Conservation (phyloP, 768 basidiomycete genomes). For the Tricholoma sp. region DNA sequence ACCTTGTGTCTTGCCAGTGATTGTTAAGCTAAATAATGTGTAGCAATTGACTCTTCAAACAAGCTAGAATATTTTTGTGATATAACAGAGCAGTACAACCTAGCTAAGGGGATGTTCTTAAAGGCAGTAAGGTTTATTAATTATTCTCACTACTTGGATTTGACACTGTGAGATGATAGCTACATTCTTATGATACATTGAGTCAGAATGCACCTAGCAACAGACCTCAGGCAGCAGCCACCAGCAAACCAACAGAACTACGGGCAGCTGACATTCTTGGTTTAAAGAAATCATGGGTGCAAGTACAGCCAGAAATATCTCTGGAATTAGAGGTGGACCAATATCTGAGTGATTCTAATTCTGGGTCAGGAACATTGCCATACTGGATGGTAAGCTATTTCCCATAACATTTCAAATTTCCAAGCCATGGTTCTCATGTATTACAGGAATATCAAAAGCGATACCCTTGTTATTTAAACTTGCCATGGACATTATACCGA, state of each 20-base stretch:
- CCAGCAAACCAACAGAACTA: background rate
- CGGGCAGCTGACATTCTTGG: slow-evolving; percentile 1
- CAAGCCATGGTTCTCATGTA: background rate
- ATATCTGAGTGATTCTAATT: background rate
- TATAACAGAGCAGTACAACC: background rate
- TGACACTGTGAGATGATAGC: background rate
- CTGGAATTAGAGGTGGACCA: background rate
- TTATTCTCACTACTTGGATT: background rate
- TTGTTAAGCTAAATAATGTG: background rate
- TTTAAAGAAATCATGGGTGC: background rate
- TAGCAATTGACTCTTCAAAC: slow-evolving; percentile 11
- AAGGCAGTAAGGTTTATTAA: background rate
- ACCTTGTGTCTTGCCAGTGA: background rate
- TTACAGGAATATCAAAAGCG: background rate
- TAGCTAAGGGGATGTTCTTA: background rate
- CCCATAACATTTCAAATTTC: background rate
- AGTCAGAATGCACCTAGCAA: background rate
- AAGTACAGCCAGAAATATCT: background rate
- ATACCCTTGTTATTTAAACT: background rate
- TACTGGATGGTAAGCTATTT: background rate
- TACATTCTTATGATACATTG: background rate
- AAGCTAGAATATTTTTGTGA: slow-evolving; percentile 4
- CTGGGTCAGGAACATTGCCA: background rate
- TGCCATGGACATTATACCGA: slow-evolving; percentile 6
- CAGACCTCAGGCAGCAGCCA: background rate